phyloP scores from a whole-genome alignment of 2,329 filamentous ascomycete species.

The Monilinia laxa region DNA sequence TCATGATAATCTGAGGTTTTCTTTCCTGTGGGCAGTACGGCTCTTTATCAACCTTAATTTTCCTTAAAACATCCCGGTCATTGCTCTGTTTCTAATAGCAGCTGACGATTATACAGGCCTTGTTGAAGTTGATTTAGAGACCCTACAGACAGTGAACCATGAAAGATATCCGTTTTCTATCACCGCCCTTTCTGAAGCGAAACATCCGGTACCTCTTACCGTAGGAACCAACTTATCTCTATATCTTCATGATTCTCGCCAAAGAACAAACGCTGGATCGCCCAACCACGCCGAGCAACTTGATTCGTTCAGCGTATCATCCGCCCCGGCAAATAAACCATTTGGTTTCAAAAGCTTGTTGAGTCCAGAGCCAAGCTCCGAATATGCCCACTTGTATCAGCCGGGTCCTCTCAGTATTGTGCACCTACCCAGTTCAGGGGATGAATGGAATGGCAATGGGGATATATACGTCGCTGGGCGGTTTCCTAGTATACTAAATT shows the following conservation, averaged over 20 bases:
- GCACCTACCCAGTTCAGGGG: conserved; percentile 62
- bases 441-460: conserved; percentile 48
- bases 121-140: conserved; percentile 78
- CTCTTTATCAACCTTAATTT: neutral
- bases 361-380: conserved; percentile 51
- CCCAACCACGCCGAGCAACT: conserved; percentile 27
- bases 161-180: conserved; percentile 79
- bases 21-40: neutral
- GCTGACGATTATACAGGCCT: conserved; percentile 49
- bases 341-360: conserved; percentile 34
- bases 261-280: conserved; percentile 35
- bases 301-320: conserved; percentile 35
- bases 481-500: conserved; percentile 69
- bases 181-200: conserved; percentile 72
- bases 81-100: neutral
- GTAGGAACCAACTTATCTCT: conserved; percentile 80
- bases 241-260: conserved; percentile 77
- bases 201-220: conserved; percentile 69
- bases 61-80: neutral
- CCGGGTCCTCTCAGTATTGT: conserved; percentile 81
- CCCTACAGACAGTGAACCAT: conserved; percentile 65
- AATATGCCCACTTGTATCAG: conserved; percentile 72
- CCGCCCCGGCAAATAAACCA: conserved; percentile 31
- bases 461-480: conserved; percentile 88
- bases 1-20: neutral